phyloP scores from a whole-genome alignment of 768 basidiomycete species.

The Fomitopsis pulvina region DNA sequence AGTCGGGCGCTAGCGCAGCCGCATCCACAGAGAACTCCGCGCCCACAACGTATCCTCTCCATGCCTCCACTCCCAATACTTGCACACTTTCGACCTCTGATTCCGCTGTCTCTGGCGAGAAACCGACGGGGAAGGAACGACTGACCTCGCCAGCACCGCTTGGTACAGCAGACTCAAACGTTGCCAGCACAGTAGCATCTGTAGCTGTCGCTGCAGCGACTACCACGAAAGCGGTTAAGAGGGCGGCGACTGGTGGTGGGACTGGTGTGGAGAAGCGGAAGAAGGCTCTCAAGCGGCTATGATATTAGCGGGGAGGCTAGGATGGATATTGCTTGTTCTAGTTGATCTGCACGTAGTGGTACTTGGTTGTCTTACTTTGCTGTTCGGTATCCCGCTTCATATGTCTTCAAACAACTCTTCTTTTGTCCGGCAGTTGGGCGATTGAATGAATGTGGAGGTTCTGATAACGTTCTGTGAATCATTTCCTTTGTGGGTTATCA shows the following conservation, averaged over 20 bases:
- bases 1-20: conserved; percentile 15
- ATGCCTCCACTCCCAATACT: conserved; percentile 32
- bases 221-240: conserved; percentile 58
- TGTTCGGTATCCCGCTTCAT: too few relatives aligned
- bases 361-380: not conserved
- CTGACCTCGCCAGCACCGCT: conserved; percentile 64
- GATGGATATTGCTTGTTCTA: not conserved
- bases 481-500: not conserved
- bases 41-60: conserved; percentile 30
- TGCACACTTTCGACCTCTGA: conserved; percentile 34
- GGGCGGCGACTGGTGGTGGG: conserved; percentile 45
- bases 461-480: too few relatives aligned
- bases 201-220: conserved; percentile 27
- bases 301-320: conserved; percentile 5
- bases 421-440: too few relatives aligned
- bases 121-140: conserved; percentile 43
- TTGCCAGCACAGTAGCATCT: conserved; percentile 21
- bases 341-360: not conserved
- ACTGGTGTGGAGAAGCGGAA: conserved; percentile 77
- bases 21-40: conserved; percentile 33
- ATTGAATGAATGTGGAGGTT: too few relatives aligned
- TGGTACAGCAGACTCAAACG: conserved; percentile 65
- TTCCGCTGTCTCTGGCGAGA: conserved; percentile 22
- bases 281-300: conserved; percentile 81
- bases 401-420: too few relatives aligned